Conservation (phyloP, 371 early-diverging fungal genomes). For the Paraphysoderma sedebokerense region DNA sequence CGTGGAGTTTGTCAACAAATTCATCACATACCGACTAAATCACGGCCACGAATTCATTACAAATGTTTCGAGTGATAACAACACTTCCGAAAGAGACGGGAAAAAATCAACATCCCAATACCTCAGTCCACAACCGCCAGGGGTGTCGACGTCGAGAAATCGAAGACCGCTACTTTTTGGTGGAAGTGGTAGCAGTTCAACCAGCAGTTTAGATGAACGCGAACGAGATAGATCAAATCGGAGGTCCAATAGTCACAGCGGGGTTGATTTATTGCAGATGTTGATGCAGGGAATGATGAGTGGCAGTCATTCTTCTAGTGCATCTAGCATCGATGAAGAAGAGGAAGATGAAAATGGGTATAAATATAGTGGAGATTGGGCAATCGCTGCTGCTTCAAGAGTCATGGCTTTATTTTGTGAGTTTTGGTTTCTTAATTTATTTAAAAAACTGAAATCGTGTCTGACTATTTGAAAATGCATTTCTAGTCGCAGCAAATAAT, state of each 20-base stretch:
- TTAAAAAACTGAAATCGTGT: too few relatives aligned
- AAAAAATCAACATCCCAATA: neutral
- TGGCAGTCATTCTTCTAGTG: too few relatives aligned
- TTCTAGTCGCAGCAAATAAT: slow-evolving; percentile 43
- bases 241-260: neutral
- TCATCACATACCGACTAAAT: slow-evolving; percentile 34
- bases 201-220: too few relatives aligned
- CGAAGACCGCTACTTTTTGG: too few relatives aligned
- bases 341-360: neutral
- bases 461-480: neutral
- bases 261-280: neutral
- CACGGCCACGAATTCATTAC: too few relatives aligned
- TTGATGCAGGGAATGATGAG: too few relatives aligned
- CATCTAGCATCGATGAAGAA: neutral
- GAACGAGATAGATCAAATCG: neutral
- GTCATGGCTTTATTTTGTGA: slow-evolving; percentile 73
- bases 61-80: neutral
- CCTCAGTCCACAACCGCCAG: neutral
- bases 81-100: neutral
- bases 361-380: slow-evolving; percentile 62
- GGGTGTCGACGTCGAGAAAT: neutral
- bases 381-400: slow-evolving; percentile 61
- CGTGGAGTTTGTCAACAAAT: slow-evolving; percentile 59
- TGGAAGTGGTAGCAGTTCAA: too few relatives aligned
- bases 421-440: slow-evolving; percentile 4